Evolutionary conservation across 2,329 filamentous ascomycete species (phyloP).

Genomic region (Xylariales sp.): DNA sequence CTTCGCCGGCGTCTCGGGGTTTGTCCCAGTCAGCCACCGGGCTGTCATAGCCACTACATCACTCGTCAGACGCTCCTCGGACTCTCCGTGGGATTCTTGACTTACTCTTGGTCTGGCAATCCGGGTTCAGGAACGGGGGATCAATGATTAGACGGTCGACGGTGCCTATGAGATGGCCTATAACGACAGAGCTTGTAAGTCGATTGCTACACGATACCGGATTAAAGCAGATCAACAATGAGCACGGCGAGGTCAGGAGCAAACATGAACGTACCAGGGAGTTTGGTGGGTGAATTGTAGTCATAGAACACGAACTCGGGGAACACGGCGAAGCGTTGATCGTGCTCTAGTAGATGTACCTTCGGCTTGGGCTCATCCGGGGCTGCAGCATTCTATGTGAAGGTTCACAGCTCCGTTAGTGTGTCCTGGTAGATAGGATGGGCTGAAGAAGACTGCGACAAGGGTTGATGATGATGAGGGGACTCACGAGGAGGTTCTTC

Average conservation of each 20-base stretch:
- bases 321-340: conserved; percentile 69
- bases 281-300: conserved; percentile 61
- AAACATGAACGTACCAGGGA: conserved; percentile 44
- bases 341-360: conserved; percentile 67
- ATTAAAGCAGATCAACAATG: not conserved
- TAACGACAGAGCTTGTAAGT: not conserved
- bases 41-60: conserved; percentile 63
- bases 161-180: conserved; percentile 54
- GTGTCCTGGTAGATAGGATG: too few relatives aligned
- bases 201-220: not conserved
- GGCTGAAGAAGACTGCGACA: too few relatives aligned
- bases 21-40: conserved; percentile 60
- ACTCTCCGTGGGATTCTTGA: conserved; percentile 9
- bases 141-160: conserved; percentile 70
- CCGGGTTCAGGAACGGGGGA: conserved; percentile 73
- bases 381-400: too few relatives aligned
- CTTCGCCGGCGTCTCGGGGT: conserved; percentile 21
- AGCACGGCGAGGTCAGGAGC: not conserved
- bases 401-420: too few relatives aligned
- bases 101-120: conserved; percentile 74
- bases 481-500: conserved; percentile 61
- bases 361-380: conserved; percentile 42
- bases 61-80: conserved; percentile 5
- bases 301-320: conserved; percentile 72
- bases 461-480: conserved; percentile 2